These are phyloP conservation scores for Acanthamoeba royreba DNA, from an alignment of 208 protist species.

Conservation along the genomic window DNA sequence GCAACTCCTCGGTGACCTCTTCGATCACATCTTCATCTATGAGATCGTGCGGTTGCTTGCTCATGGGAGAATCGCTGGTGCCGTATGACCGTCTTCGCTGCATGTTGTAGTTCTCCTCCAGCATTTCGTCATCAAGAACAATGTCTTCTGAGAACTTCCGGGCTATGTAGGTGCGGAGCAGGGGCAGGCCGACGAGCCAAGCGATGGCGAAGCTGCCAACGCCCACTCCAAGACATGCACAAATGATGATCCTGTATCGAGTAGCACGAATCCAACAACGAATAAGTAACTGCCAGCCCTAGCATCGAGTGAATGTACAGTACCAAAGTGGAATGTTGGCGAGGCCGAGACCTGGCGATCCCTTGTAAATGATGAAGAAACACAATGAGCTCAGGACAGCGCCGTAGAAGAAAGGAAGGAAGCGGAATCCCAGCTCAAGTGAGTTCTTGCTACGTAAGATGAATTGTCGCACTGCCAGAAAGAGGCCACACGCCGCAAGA, in stretches of 20 bases:
- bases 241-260: no score
- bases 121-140: no score
- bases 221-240: background rate
- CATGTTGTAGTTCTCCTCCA: no score
- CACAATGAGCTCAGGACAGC: background rate
- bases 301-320: no score
- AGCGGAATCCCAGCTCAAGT: background rate
- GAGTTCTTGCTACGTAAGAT: background rate
- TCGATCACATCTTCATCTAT: background rate
- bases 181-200: background rate
- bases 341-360: background rate
- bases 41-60: no score
- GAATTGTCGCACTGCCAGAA: background rate
- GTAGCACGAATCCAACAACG: background rate
- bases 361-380: conserved; percentile 33
- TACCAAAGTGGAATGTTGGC: no score
- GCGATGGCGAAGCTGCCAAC: background rate
- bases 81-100: no score
- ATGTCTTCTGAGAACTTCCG: background rate
- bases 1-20: background rate
- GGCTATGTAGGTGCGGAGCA: background rate
- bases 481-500: background rate
- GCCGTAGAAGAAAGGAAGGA: background rate
- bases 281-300: no score
- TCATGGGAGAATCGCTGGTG: no score